Conservation (phyloP, 441 rosid species). For the Aleurites moluccanus region DNA sequence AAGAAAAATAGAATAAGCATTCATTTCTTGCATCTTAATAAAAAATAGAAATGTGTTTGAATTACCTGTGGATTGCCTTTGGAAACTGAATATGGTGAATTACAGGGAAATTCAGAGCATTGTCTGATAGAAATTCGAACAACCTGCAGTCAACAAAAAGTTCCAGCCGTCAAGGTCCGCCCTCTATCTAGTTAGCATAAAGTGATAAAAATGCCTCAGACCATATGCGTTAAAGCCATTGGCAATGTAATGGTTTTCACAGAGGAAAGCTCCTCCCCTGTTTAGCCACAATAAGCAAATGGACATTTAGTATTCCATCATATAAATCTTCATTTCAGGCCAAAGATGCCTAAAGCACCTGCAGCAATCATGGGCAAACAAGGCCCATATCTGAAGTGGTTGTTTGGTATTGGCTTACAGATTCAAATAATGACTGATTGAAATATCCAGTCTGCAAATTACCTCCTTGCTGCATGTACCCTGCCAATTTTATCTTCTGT, state of each 20-base stretch:
- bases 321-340: background rate
- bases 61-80: slow-evolving; percentile 66
- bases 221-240: no score
- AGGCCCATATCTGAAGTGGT: background rate
- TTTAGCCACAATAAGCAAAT: background rate
- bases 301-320: background rate
- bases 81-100: slow-evolving; percentile 92
- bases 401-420: background rate
- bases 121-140: slow-evolving; percentile 78
- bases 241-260: no score
- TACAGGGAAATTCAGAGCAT: slow-evolving; percentile 67
- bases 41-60: slow-evolving; percentile 10
- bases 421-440: background rate
- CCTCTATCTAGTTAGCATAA: no score
- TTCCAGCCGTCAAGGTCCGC: slow-evolving; percentile 15
- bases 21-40: slow-evolving; percentile 3
- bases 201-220: no score
- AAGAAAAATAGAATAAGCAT: slow-evolving; percentile 19
- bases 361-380: background rate
- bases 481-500: slow-evolving; percentile 75
- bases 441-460: slow-evolving; percentile 20
- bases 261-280: background rate
- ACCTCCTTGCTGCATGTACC: slow-evolving; percentile 98
- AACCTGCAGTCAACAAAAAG: slow-evolving; percentile 49
- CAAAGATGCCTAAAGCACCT: background rate